A percentile compares a stretch with the other conserved stretches of the same genome.
phyloP scores from a whole-genome alignment of 2,329 filamentous ascomycete species.

The Magnaporthiopsis rhizophila region DNA sequence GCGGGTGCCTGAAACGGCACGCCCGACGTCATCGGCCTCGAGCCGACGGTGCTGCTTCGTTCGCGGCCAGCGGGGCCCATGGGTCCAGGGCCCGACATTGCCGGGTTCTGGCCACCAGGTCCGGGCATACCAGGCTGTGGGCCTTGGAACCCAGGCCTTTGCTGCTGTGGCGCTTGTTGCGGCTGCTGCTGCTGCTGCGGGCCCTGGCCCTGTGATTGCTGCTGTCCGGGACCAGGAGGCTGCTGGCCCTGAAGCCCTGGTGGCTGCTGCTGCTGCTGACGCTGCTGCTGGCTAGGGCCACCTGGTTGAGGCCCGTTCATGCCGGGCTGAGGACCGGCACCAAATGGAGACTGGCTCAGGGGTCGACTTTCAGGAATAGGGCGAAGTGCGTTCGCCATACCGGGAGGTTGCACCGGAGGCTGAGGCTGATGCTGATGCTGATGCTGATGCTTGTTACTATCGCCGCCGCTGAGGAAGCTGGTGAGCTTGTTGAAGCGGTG shows the following conservation, averaged over 20 bases:
- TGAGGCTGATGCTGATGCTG: conserved; percentile 1
- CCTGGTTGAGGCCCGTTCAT: neutral
- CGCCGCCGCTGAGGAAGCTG: neutral
- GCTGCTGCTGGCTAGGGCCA: neutral
- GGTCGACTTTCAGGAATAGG: neutral
- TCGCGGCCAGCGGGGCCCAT: conserved; percentile 1
- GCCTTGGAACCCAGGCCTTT: neutral
- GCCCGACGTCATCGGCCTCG: conserved; percentile 3
- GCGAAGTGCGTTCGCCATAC: neutral
- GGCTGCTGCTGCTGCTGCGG: neutral
- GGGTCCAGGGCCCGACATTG: neutral
- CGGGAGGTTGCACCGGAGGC: neutral
- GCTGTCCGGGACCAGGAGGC: neutral
- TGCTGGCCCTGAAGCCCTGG: neutral
- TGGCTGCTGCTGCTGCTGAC: conserved; percentile 1
- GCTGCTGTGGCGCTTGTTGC: conserved; percentile 7
- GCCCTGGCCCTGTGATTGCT: neutral
- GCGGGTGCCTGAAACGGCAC: neutral
- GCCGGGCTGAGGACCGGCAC: conserved; percentile 1
- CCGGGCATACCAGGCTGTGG: neutral
- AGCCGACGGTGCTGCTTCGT: neutral
- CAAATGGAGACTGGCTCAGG: conserved; percentile 1
- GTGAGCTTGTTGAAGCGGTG: neutral
- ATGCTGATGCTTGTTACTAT: conserved; percentile 3
- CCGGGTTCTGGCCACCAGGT: neutral